A percentile compares a stretch with the other conserved stretches of the same genome.
These are phyloP conservation scores for Quercus tomentella DNA, from an alignment of 331 rosid genomes.

Conservation along the genomic window DNA sequence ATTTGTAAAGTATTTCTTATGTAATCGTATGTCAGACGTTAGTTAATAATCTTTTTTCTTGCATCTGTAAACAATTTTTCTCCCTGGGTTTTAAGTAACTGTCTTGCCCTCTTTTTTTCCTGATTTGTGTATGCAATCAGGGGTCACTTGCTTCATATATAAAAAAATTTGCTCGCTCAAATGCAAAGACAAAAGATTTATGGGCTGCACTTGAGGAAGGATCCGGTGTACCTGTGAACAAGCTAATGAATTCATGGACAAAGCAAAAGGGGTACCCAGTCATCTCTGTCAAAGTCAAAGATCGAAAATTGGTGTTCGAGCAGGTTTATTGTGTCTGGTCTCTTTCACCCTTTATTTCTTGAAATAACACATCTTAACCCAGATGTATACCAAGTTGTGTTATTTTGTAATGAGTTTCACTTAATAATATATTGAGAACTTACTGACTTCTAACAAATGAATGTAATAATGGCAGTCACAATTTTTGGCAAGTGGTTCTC, in stretches of 20 bases:
- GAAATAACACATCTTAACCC: background rate
- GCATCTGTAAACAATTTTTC: background rate
- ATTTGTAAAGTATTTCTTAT: background rate
- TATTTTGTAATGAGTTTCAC: background rate
- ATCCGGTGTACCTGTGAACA: slow-evolving; percentile 46
- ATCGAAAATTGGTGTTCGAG: slow-evolving; percentile 31
- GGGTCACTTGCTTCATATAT: slow-evolving; percentile 47
- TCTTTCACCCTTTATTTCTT: background rate
- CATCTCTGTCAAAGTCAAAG: slow-evolving; percentile 37
- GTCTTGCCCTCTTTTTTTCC: background rate
- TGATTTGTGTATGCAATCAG: slow-evolving; percentile 20
- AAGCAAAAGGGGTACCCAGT: slow-evolving; percentile 51
- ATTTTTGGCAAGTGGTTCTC: slow-evolving; percentile 43
- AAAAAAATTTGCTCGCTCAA: slow-evolving; percentile 40
- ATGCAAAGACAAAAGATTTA: slow-evolving; percentile 50
- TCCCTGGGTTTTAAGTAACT: background rate
- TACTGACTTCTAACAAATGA: background rate
- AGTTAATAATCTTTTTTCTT: background rate
- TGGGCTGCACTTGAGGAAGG: slow-evolving; percentile 58
- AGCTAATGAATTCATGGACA: slow-evolving; percentile 51
- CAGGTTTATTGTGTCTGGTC: slow-evolving; percentile 29
- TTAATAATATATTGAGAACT: background rate
- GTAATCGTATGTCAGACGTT: background rate
- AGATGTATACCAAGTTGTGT: background rate
- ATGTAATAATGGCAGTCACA: slow-evolving; percentile 33